phyloP scores from a whole-genome alignment of 371 early-diverging fungal species.

The Mortierella sp. region DNA sequence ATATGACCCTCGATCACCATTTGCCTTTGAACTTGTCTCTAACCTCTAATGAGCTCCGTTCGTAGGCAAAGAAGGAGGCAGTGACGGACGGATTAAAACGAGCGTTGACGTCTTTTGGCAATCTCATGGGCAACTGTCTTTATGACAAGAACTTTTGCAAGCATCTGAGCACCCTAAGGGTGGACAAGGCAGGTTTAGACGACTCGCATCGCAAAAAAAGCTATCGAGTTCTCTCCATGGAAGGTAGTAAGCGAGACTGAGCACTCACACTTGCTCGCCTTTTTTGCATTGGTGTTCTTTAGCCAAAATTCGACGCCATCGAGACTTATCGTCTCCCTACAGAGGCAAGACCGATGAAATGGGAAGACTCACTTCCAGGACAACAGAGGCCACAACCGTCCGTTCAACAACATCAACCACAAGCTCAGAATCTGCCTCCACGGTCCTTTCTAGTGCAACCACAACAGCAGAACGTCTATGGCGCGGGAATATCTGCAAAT shows the following conservation, averaged over 20 bases:
- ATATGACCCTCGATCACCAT: background rate
- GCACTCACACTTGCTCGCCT: too few relatives aligned
- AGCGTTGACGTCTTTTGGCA: slow-evolving; percentile 93
- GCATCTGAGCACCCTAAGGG: slow-evolving; percentile 58
- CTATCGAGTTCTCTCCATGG: too few relatives aligned
- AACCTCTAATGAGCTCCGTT: background rate
- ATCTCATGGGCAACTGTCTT: slow-evolving; percentile 94
- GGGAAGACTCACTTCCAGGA: background rate
- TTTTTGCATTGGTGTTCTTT: background rate
- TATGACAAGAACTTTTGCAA: slow-evolving; percentile 91
- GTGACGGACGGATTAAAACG: slow-evolving; percentile 97
- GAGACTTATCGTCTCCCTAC: slow-evolving; percentile 12
- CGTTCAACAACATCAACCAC: background rate
- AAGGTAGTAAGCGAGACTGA: too few relatives aligned
- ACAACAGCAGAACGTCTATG: slow-evolving; percentile 13
- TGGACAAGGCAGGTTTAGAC: slow-evolving; percentile 16
- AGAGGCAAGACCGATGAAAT: slow-evolving; percentile 1
- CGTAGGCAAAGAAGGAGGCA: slow-evolving; percentile 94
- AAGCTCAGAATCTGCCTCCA: background rate
- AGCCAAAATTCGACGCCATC: slow-evolving; percentile 19
- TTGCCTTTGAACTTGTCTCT: background rate
- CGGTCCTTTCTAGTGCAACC: slow-evolving; percentile 7
- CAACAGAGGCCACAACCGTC: slow-evolving; percentile 1
- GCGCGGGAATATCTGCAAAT: background rate
- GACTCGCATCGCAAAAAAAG: too few relatives aligned